phyloP scores from a whole-genome alignment of 2,329 filamentous ascomycete species.

The Hymenoscyphus albidus region DNA sequence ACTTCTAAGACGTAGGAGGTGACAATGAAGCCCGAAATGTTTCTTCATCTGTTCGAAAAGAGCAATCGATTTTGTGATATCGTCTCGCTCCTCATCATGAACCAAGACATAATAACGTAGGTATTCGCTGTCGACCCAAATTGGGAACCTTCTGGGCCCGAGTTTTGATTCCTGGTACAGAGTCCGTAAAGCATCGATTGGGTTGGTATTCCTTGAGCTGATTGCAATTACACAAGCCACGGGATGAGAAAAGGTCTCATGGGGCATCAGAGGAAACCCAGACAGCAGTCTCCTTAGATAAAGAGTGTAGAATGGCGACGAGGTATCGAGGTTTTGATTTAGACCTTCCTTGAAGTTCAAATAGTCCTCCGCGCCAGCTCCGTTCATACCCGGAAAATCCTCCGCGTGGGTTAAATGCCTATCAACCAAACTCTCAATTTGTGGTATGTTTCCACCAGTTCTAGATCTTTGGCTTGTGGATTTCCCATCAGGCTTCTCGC shows the following conservation, averaged over 20 bases:
- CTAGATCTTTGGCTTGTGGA: conserved; percentile 23
- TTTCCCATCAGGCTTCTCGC: conserved; percentile 18
- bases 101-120: conserved; percentile 94
- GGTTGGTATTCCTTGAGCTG: conserved; percentile 77
- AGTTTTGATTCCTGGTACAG: conserved; percentile 82
- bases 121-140: conserved; percentile 89
- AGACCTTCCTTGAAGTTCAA: conserved; percentile 38
- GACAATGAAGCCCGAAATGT: conserved; percentile 94
- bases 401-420: conserved; percentile 76
- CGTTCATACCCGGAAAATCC: conserved; percentile 34
- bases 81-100: conserved; percentile 92
- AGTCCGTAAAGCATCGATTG: conserved; percentile 80
- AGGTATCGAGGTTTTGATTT: conserved; percentile 36
- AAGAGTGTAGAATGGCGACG: conserved; percentile 78
- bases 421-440: conserved; percentile 78
- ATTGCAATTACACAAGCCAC: conserved; percentile 94
- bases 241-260: conserved; percentile 92
- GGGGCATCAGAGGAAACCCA: conserved; percentile 69
- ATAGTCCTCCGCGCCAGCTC: conserved; percentile 27
- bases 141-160: conserved; percentile 68
- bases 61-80: conserved; percentile 83
- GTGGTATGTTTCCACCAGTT: conserved; percentile 51
- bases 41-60: conserved; percentile 99
- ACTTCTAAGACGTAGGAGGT: conserved; percentile 80
- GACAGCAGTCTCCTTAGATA: conserved; percentile 83